phyloP scores from a whole-genome alignment of 1,284 basidiomycete genomes.

The Spongispora temasekensis region DNA sequence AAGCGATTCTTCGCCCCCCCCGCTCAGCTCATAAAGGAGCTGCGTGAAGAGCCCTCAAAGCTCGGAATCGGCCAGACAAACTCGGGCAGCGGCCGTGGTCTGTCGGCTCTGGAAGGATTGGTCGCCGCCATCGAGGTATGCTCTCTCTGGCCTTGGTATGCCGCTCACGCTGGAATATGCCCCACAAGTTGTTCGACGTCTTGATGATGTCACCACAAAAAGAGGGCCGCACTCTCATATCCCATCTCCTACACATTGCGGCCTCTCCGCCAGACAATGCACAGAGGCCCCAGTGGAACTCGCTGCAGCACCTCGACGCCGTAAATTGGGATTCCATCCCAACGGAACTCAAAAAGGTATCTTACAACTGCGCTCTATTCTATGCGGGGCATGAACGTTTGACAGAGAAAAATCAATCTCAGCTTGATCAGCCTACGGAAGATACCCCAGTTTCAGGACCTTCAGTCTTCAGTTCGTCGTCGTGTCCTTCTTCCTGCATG shows the following conservation, averaged over 20 bases:
- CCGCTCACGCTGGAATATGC: neutral
- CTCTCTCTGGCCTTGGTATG: neutral
- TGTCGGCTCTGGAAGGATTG: slow-evolving; percentile 71
- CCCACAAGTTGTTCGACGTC: slow-evolving; percentile 33
- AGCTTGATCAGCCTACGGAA: slow-evolving; percentile 52
- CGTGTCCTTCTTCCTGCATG: neutral
- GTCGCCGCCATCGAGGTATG: slow-evolving; percentile 71
- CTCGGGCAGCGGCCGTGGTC: slow-evolving; percentile 50
- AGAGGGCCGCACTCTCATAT: slow-evolving; percentile 37
- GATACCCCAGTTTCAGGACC: slow-evolving; percentile 50
- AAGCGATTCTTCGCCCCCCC: slow-evolving; percentile 56
- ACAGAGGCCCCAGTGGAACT: slow-evolving; percentile 58
- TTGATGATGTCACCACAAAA: slow-evolving; percentile 33
- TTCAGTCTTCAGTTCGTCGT: slow-evolving; percentile 51
- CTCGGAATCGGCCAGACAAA: slow-evolving; percentile 60
- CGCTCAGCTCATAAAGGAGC: slow-evolving; percentile 41
- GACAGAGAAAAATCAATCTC: slow-evolving; percentile 61
- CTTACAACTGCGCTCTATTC: neutral
- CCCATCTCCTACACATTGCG: slow-evolving; percentile 65
- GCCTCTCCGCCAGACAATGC: slow-evolving; percentile 55
- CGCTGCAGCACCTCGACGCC: slow-evolving; percentile 50
- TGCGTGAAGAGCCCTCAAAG: slow-evolving; percentile 48
- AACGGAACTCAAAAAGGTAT: slow-evolving; percentile 59
- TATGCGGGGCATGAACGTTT: slow-evolving; percentile 1
- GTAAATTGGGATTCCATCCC: slow-evolving; percentile 67